phyloP scores from a whole-genome alignment of 2,329 filamentous ascomycete species.

The Aspergillus intermedius region DNA sequence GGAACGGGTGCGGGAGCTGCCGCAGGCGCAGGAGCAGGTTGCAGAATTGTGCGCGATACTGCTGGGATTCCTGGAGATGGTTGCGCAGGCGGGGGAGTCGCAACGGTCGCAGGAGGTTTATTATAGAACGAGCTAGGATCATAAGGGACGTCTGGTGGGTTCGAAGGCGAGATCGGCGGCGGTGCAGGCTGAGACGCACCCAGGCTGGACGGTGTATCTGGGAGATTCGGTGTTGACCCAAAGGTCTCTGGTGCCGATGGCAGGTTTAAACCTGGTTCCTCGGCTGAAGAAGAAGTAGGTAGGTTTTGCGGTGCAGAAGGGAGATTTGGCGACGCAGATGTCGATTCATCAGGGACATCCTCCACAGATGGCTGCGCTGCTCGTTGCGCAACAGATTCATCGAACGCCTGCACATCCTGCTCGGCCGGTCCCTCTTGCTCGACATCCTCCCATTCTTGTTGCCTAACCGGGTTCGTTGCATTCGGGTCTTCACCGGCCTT shows the following conservation, averaged over 20 bases:
- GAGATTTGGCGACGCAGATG: slow-evolving; percentile 14
- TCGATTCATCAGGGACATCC: slow-evolving; percentile 52
- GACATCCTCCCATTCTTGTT: slow-evolving; percentile 45
- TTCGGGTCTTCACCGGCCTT: slow-evolving; percentile 91
- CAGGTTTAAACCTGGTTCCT: slow-evolving; percentile 28
- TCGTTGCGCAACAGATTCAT: slow-evolving; percentile 38
- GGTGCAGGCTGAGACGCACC: slow-evolving; percentile 15
- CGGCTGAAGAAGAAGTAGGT: slow-evolving; percentile 18
- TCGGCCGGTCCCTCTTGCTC: slow-evolving; percentile 54
- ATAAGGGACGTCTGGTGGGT: slow-evolving; percentile 27
- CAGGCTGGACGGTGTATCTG: slow-evolving; percentile 25
- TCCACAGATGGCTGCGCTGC: slow-evolving; percentile 51
- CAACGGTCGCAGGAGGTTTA: slow-evolving; percentile 18
- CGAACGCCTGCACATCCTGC: slow-evolving; percentile 55
- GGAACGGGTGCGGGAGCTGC: slow-evolving; percentile 20
- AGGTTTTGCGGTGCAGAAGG: slow-evolving; percentile 20
- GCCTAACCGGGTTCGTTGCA: slow-evolving; percentile 69
- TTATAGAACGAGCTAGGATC: slow-evolving; percentile 13
- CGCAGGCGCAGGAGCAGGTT: slow-evolving; percentile 9
- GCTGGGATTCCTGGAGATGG: slow-evolving; percentile 15
- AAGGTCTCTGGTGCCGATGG: slow-evolving; percentile 35
- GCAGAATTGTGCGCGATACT: slow-evolving; percentile 13
- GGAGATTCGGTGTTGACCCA: slow-evolving; percentile 24
- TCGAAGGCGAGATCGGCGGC: slow-evolving; percentile 37
- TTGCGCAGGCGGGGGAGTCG: slow-evolving; percentile 3